Evolutionary conservation across 768 basidiomycete genomes (phyloP).

Genomic region (Filobasidium floriforme): DNA sequence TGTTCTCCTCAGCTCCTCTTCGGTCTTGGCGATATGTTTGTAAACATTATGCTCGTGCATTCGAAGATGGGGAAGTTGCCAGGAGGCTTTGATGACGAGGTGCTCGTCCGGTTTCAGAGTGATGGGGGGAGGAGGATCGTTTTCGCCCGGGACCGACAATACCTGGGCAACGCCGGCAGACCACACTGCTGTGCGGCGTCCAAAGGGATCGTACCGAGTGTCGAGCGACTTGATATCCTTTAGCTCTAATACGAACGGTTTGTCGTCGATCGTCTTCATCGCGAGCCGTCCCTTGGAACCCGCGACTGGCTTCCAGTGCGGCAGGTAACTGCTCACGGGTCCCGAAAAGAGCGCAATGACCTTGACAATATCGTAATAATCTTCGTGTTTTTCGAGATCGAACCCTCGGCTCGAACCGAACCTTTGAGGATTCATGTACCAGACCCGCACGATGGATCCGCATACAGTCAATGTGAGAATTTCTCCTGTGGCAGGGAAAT

Average conservation of each 20-base stretch:
- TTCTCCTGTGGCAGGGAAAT: background rate
- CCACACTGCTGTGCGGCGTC: background rate
- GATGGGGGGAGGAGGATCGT: background rate
- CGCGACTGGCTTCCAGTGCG: background rate
- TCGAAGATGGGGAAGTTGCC: background rate
- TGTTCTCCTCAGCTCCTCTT: background rate
- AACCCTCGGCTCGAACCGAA: background rate
- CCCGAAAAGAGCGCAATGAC: background rate
- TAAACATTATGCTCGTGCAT: background rate
- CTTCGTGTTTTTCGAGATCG: background rate
- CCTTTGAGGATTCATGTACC: background rate
- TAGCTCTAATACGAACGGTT: background rate
- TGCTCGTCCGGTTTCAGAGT: background rate
- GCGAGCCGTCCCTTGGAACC: background rate
- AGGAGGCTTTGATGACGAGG: constrained; percentile 1
- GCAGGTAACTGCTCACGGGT: background rate
- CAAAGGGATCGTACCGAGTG: background rate
- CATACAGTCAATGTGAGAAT: background rate
- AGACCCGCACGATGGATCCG: background rate
- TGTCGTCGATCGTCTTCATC: background rate
- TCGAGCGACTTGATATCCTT: background rate
- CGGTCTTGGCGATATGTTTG: background rate
- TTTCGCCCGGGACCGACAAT: background rate
- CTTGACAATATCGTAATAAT: constrained; percentile 7
- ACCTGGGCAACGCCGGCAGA: background rate